phyloP scores from a whole-genome alignment of 164 flowering plant genomes.

The Kingdonia uniflora region DNA sequence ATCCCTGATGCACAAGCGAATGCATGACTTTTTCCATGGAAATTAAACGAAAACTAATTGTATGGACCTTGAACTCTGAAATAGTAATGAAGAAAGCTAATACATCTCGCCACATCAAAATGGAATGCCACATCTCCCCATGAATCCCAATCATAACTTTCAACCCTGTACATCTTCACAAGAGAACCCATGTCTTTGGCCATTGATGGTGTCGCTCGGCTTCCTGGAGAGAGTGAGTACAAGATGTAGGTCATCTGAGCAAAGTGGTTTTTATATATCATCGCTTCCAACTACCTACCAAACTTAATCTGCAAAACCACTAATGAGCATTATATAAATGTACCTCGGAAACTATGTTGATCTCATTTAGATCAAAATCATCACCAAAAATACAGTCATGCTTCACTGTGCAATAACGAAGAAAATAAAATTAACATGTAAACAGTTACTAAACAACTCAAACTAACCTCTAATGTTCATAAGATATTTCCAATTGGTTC shows the following conservation, averaged over 20 bases:
- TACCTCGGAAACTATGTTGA: slow-evolving; percentile 73
- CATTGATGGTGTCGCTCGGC: slow-evolving; percentile 64
- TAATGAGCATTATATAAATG: not conserved
- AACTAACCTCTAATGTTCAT: too few relatives aligned
- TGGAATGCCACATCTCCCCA: slow-evolving; percentile 77
- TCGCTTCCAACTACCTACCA: not conserved
- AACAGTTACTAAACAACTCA: too few relatives aligned
- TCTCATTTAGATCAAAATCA: slow-evolving; percentile 65
- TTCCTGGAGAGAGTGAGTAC: slow-evolving; percentile 90
- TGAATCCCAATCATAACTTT: slow-evolving; percentile 92
- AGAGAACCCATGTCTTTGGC: slow-evolving; percentile 48
- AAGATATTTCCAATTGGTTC: too few relatives aligned
- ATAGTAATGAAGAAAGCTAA: not conserved
- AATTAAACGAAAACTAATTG: not conserved
- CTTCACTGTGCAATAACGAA: slow-evolving; percentile 51
- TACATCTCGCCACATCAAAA: slow-evolving; percentile 65
- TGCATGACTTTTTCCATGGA: too few relatives aligned
- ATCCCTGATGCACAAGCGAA: slow-evolving; percentile 39
- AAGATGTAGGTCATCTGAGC: slow-evolving; percentile 48
- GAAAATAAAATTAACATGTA: too few relatives aligned
- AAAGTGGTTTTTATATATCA: not conserved
- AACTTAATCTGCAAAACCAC: not conserved
- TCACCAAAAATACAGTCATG: slow-evolving; percentile 92
- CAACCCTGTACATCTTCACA: slow-evolving; percentile 83
- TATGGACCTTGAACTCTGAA: not conserved